Conservation (phyloP, 768 basidiomycete species). For the Strobilomyces confusus region DNA sequence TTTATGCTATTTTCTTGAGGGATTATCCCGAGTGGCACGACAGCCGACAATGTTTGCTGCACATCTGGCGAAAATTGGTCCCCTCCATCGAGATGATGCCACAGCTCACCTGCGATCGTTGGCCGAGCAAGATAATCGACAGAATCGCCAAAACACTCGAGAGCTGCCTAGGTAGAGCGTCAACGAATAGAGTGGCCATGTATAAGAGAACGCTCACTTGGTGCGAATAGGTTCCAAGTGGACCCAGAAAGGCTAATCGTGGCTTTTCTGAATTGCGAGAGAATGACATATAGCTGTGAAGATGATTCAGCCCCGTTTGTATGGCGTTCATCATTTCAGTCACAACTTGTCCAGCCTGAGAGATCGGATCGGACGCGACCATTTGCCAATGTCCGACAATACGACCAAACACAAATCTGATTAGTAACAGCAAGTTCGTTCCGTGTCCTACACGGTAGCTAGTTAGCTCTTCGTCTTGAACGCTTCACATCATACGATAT, state of each 20-base stretch:
- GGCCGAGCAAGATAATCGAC: slow-evolving; percentile 41
- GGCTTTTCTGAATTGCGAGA: slow-evolving; percentile 14
- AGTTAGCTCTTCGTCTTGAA: no score
- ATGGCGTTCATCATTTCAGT: not conserved
- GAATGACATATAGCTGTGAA: slow-evolving; percentile 9
- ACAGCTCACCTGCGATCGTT: slow-evolving; percentile 40
- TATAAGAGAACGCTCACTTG: slow-evolving; percentile 37
- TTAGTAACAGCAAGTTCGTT: no score
- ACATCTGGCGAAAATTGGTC: slow-evolving; percentile 44
- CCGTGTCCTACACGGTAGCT: no score
- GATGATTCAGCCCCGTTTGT: slow-evolving; percentile 1
- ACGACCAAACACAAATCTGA: no score
- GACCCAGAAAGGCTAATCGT: slow-evolving; percentile 56
- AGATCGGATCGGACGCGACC: slow-evolving; percentile 50
- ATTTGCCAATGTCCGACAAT: not conserved
- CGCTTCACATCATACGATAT: no score
- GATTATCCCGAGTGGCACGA: slow-evolving; percentile 52
- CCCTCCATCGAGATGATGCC: not conserved
- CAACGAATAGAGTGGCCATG: slow-evolving; percentile 21
- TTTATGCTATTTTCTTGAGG: slow-evolving; percentile 80
- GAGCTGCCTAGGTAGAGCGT: slow-evolving; percentile 38
- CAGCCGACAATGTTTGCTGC: slow-evolving; percentile 46
- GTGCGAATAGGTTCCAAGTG: slow-evolving; percentile 69
- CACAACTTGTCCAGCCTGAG: slow-evolving; percentile 18
- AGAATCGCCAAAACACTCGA: slow-evolving; percentile 40